Conservation (phyloP, 1,284 basidiomycete species). For the Cutaneotrichosporon dermatis region DNA sequence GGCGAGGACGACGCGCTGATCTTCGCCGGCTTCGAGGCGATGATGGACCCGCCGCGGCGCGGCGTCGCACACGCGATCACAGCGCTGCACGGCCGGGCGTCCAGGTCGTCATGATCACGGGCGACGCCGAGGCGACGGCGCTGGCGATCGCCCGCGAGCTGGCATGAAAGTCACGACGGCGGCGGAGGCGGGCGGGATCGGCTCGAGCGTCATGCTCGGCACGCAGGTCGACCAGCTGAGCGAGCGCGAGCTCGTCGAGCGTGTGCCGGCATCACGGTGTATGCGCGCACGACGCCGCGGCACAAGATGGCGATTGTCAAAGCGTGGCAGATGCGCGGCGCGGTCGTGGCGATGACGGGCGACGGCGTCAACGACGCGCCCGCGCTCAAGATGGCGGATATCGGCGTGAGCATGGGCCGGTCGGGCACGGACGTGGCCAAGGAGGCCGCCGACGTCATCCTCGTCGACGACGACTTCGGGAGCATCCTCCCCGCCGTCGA, state of each 20-base stretch:
- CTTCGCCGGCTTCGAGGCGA: conserved; percentile 89
- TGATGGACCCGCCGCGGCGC: conserved; percentile 89
- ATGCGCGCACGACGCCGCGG: conserved; percentile 88
- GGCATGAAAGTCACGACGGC: conserved; percentile 54
- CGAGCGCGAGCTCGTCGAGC: conserved; percentile 73
- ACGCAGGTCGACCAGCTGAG: conserved; percentile 78
- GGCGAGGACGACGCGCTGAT: conserved; percentile 58
- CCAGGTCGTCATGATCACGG: conserved; percentile 97
- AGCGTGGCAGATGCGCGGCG: conserved; percentile 82
- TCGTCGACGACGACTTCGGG: conserved; percentile 95
- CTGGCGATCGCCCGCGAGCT: conserved; percentile 80
- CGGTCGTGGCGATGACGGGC: conserved; percentile 95
- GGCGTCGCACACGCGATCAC: conserved; percentile 86
- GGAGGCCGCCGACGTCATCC: conserved; percentile 93
- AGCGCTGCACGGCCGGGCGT: conserved; percentile 79
- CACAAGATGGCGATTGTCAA: conserved; percentile 97
- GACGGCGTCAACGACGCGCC: conserved; percentile 98
- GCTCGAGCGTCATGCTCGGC: conserved; percentile 65
- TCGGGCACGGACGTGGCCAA: conserved; percentile 97
- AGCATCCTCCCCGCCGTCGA: conserved; percentile 91
- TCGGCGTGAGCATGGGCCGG: conserved; percentile 95
- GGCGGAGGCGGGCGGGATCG: conserved; percentile 7
- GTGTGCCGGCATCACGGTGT: conserved; percentile 80
- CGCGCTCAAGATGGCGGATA: conserved; percentile 95
- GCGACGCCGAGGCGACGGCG: conserved; percentile 88